These are phyloP conservation scores for Pyrenochaeta sp. DNA, from an alignment of 2,329 filamentous ascomycete species.

Conservation along the genomic window DNA sequence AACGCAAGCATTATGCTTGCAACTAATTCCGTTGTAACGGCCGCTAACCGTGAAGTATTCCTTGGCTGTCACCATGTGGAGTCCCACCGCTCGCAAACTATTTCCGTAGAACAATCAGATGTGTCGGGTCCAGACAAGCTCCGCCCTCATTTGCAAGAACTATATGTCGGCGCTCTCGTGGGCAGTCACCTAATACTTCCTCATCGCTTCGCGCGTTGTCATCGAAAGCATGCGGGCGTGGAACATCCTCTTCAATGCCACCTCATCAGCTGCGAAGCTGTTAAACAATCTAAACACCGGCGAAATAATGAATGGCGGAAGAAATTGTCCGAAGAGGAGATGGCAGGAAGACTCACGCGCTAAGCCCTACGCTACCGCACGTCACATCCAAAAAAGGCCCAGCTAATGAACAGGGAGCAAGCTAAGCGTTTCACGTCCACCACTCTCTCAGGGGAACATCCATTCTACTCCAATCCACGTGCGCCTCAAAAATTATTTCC, in stretches of 20 bases:
- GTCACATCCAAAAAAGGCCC: conserved; percentile 9
- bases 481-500: conserved; percentile 2
- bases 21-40: not conserved
- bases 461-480: conserved; percentile 3
- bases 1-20: not conserved
- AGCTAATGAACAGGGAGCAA: conserved; percentile 8
- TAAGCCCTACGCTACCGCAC: conserved; percentile 21
- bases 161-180: not conserved
- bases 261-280: not conserved
- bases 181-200: not conserved
- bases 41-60: not conserved
- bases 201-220: not conserved
- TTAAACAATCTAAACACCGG: conserved; percentile 5
- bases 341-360: conserved; percentile 5
- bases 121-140: not conserved
- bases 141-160: not conserved
- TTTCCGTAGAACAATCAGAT: not conserved
- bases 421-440: conserved; percentile 22
- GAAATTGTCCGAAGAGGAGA: conserved; percentile 11
- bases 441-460: not conserved
- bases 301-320: conserved; percentile 20
- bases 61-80: not conserved
- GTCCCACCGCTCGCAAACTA: not conserved
- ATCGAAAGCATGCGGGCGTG: not conserved
- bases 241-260: not conserved